Percentiles rank a stretch among this genome's conserved stretches.
Evolutionary conservation across 192 early-diverging fungal species (phyloP).

Genomic region (Coemansia javaensis): DNA sequence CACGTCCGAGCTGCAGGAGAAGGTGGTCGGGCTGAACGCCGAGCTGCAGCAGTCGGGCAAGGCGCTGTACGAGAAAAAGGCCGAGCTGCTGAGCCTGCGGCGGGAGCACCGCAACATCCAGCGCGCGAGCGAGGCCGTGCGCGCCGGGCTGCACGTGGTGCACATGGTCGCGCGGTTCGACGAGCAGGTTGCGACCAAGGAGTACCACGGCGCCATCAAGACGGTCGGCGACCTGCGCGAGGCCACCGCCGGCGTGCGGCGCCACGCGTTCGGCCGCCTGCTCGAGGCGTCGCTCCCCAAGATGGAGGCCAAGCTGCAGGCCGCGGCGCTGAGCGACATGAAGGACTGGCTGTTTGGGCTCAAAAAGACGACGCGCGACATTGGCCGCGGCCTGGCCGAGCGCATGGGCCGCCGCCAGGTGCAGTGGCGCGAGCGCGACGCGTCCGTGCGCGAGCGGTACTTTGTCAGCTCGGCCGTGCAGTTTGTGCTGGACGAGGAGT

Average conservation of each 20-base stretch:
- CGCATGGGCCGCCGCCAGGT: conserved; percentile 69
- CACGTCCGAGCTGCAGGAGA: conserved; percentile 76
- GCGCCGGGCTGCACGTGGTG: conserved; percentile 79
- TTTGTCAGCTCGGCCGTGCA: conserved; percentile 76
- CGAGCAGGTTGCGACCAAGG: conserved; percentile 67
- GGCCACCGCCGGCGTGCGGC: conserved; percentile 66
- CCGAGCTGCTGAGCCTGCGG: conserved; percentile 66
- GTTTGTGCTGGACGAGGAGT: conserved; percentile 78
- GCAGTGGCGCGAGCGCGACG: conserved; percentile 43
- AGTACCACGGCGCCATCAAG: conserved; percentile 91
- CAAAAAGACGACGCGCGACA: conserved; percentile 71
- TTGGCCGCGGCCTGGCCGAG: conserved; percentile 81
- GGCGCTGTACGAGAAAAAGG: conserved; percentile 73
- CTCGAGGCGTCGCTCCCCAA: conserved; percentile 84
- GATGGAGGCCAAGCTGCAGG: conserved; percentile 83
- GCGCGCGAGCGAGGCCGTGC: conserved; percentile 70
- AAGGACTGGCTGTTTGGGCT: conserved; percentile 88
- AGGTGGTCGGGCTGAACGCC: conserved; percentile 79
- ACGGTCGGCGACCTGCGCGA: conserved; percentile 81
- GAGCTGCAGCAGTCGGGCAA: conserved; percentile 79
- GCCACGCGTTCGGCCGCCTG: conserved; percentile 79
- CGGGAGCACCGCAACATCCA: conserved; percentile 84
- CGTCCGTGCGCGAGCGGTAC: conserved; percentile 32
- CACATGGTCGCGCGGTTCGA: conserved; percentile 84
- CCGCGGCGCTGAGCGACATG: conserved; percentile 79